Base-by-base conservation (phyloP, 2,329 filamentous ascomycete species). In the Colletotrichum siamense region DNA sequence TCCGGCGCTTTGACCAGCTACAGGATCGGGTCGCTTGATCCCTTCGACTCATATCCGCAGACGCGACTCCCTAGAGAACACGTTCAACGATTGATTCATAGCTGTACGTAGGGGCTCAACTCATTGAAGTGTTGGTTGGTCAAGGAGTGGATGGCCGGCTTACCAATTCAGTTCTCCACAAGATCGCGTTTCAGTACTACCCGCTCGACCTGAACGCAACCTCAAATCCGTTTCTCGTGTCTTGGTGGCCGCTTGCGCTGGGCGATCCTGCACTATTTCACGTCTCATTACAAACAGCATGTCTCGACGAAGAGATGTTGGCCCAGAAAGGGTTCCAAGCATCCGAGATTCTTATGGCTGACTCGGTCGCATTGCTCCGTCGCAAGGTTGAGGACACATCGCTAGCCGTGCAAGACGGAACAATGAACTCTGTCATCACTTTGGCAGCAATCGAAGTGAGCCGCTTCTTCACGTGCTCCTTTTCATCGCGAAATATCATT, bases 111-210 rank as follows among this genome's bases (percentile, higher is more conserved):
- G 65, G 12, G 24, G 10, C 39, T 26, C 16, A 28, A 59, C 8
- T 39, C 61, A 75, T 44, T 5, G 68, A n/a, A n/a, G 15, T 49
- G 8, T 4, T 44, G 4, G 3, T 22, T 12, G 7, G 18, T 36
- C 34, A 9, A 2, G 10, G 44, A 52, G n/a, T 52, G 44, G n/a
- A 52, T 52, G 44, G 44, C 30, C 6, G 18, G 26, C 13, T 12
- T 39, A 24, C 62, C 5, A n/a, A 32, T 55, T 15, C 70, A 91
- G 90, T 92, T 77, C 82, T 91, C 5, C 85, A 87, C 57, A 91
- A 88, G 61, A 92, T 92, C 63, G 89, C 90, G 0, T 92, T 92
- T 67, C 88, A 91, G 77, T 92, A 92, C 79, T 92, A 92, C 78
- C 91, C 90, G 1, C 83, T 91, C 24, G 91, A 92, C 68, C 82